Evolutionary conservation across 2,329 filamentous ascomycete species (phyloP).

Genomic region (Helotiales sp.): DNA sequence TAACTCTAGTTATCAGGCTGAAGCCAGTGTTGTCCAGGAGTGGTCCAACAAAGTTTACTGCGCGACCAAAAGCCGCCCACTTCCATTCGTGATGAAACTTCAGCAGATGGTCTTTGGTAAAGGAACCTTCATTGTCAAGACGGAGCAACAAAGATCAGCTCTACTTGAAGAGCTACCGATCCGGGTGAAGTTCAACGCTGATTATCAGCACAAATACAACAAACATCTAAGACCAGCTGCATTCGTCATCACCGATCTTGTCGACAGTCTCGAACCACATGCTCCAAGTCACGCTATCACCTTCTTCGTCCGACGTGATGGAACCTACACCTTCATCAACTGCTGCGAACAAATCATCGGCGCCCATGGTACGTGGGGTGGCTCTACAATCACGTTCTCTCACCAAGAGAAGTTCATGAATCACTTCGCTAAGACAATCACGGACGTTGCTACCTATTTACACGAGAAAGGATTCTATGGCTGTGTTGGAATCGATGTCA

Average conservation of each 20-base stretch:
- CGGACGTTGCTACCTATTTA: not conserved
- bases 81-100: constrained; percentile 1
- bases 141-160: not conserved
- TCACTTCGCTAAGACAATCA: not conserved
- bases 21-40: not conserved
- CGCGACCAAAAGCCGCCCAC: not conserved
- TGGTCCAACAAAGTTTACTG: not conserved
- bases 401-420: not conserved
- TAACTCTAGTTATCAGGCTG: too few relatives aligned
- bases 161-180: not conserved
- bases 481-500: constrained; percentile 5
- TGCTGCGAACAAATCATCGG: not conserved
- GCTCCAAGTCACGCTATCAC: not conserved
- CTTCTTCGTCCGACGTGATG: constrained; percentile 1
- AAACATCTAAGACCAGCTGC: not conserved
- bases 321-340: not conserved
- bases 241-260: not conserved
- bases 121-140: constrained; percentile 6
- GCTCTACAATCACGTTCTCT: not conserved
- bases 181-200: not conserved
- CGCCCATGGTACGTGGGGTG: not conserved
- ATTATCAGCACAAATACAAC: not conserved
- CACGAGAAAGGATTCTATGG: not conserved
- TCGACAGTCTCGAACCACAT: not conserved
- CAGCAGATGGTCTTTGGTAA: not conserved